A percentile compares a stretch with the other conserved stretches of the same genome.
These are phyloP conservation scores for Aspergillus pseudoglaucus DNA, from an alignment of 2,329 filamentous ascomycete species.

Conservation along the genomic window DNA sequence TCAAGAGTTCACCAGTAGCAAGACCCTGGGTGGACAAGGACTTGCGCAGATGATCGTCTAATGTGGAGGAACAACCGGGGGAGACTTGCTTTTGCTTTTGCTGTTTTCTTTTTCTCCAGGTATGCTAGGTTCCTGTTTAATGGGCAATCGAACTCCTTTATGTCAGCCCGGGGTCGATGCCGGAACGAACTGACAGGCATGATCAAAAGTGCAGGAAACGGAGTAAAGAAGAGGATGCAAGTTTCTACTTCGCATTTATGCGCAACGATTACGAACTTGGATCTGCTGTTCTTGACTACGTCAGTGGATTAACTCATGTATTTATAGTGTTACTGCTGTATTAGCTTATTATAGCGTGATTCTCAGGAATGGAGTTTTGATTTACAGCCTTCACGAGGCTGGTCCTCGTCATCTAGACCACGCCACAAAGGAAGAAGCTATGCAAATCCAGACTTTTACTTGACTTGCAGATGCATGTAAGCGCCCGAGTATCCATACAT, in stretches of 20 bases:
- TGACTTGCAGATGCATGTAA: background rate
- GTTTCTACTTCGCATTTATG: constrained; percentile 8
- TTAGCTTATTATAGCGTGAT: background rate
- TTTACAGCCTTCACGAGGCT: constrained; percentile 3
- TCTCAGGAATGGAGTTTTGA: background rate
- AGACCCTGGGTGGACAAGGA: constrained; percentile 88
- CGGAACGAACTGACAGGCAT: background rate
- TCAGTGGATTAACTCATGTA: constrained; percentile 13
- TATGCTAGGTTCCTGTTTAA: background rate
- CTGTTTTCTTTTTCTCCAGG: background rate
- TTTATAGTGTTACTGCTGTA: constrained; percentile 8
- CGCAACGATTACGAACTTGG: constrained; percentile 17
- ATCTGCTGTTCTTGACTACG: constrained; percentile 11
- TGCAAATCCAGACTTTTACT: background rate
- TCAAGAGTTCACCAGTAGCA: constrained; percentile 58
- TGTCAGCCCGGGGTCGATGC: background rate
- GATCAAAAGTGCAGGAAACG: background rate
- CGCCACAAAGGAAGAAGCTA: no score
- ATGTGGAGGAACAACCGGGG: background rate
- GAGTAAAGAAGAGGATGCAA: constrained; percentile 3
- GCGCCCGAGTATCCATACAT: background rate
- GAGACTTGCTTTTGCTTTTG: background rate
- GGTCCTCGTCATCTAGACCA: background rate
- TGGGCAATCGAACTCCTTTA: background rate
- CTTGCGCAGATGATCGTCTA: constrained; percentile 97